Evolutionary conservation across 371 early-diverging fungal genomes (phyloP), one percentile per base, ranked within the genome.

Genomic region (Smittium mucronatum): DNA sequence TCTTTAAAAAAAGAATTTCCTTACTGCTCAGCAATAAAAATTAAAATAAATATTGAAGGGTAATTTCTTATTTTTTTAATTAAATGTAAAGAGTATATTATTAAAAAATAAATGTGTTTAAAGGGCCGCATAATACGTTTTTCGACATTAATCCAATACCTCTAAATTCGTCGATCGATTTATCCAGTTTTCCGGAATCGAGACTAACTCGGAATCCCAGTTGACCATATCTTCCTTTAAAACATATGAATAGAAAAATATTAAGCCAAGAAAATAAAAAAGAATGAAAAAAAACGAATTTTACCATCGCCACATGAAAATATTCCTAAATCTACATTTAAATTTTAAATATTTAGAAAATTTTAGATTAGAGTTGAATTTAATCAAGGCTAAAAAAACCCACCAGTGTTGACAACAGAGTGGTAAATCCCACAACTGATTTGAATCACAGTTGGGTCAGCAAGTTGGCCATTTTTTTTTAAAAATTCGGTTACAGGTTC

Each of bases 271-370:
- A n/a, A n/a, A n/a, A n/a, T n/a, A n/a, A n/a, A n/a, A n/a, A n/a
- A n/a, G n/a, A n/a, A n/a, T n/a, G n/a, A n/a, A n/a, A 11, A 16
- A 28, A n/a, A 63, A 29, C 8, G 32, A 65, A 33, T 33, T n/a
- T 65, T 65, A 65, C 30, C 65, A 30, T 35, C 30, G 32, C 65
- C 65, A 65, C 65, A 65, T 11, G 65, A 65, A 65, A 65, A 65
- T 28, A 65, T 21, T 8, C 65, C 65, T 8, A 32, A 65, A 65
- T 65, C 65, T 33, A 63, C 17, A n/a, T 63, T 16, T 15, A 26
- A 32, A 5, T 63, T n/a, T 32, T 29, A 63, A 26, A 63, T 29
- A 63, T 16, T 11, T 29, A 32, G 11, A 11, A 26, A 63, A 5
- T 63, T 26, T 63, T 63, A 32, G 28, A 11, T 32, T 63, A 63